Base-by-base conservation (phyloP, 441 rosid genomes). In the Gossypium trilobum region DNA sequence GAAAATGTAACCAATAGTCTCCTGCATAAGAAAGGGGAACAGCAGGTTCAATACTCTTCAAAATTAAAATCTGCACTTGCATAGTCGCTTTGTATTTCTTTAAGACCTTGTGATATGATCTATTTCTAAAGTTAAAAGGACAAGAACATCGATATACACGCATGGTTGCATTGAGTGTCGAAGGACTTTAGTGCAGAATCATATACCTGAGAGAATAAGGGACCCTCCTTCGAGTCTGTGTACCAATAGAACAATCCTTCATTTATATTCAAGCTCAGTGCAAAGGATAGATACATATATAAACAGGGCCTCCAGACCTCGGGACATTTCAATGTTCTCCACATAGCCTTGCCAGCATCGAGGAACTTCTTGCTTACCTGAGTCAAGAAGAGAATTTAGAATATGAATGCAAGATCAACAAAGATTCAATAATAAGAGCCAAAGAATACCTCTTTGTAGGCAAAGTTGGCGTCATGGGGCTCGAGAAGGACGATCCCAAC, bases 191-290 rank as follows among this genome's bases (percentile, higher is more conserved):
- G 13, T 19, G 73, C 67, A 65, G 76, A 75, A 54, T 62, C 27
- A 46, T 11, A 23, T 82, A 91, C 98, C 98, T 95, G 89, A 16
- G 97, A 88, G 80, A 94, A 92, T 50, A 84, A 75, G 44, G 97
- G 97, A 1, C 99, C 99, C 6, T 48, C 87, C 66, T 87, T 81
- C 22, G 97, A 81, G 77, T 94, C 97, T 29, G 97, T 92, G 73
- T 82, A 91, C 97, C 99, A 94, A 69, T 87, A 92, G 83, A 91
- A 94, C 85, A 92, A 79, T 33, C 99, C 99, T 77, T 93, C 98
- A 1, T 84, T 86, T 68, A 93, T 87, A 77, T 93, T 84, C 31
- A 95, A 78, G 73, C 97, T 87, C 74, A 90, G 44, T 48, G 97
- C 85, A 20, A 96, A 80, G 11, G 98, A 93, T 17, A 89, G 51